Evolutionary conservation across 331 rosid genomes (phyloP).

Genomic region (Dryas integrifolia): DNA sequence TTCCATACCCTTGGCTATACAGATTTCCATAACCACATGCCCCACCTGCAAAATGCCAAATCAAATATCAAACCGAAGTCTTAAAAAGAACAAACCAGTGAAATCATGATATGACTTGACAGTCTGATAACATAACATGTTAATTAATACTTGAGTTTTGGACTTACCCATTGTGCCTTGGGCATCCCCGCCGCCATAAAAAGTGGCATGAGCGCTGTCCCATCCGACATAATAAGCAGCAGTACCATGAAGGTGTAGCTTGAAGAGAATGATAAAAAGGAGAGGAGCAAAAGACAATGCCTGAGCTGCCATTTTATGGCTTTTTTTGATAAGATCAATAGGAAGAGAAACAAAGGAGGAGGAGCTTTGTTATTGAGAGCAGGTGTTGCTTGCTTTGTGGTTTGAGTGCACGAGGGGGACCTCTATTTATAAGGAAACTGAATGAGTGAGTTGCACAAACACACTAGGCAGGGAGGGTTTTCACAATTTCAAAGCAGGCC

Average conservation of each 20-base stretch:
- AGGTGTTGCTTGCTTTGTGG: slow-evolving; percentile 29
- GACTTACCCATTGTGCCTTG: slow-evolving; percentile 80
- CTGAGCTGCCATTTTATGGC: slow-evolving; percentile 36
- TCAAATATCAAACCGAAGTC: neutral
- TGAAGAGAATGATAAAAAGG: slow-evolving; percentile 25
- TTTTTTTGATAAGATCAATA: slow-evolving; percentile 10
- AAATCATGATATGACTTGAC: too few relatives aligned
- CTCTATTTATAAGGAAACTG: slow-evolving; percentile 53
- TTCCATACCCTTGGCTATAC: slow-evolving; percentile 86
- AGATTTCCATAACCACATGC: slow-evolving; percentile 86
- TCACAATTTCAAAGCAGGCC: neutral
- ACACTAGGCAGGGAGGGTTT: neutral
- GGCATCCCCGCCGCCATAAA: slow-evolving; percentile 87
- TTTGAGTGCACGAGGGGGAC: slow-evolving; percentile 25
- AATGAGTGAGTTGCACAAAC: neutral
- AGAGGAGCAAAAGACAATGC: slow-evolving; percentile 26
- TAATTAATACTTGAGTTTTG: neutral
- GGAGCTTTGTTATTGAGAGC: slow-evolving; percentile 3
- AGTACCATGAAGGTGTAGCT: slow-evolving; percentile 33
- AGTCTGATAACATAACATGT: neutral
- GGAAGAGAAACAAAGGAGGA: slow-evolving; percentile 25
- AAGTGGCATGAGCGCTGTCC: slow-evolving; percentile 74
- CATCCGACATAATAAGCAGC: slow-evolving; percentile 54
- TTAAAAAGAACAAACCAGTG: neutral
- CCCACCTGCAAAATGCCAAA: slow-evolving; percentile 51